phyloP scores from a whole-genome alignment of 2,329 filamentous ascomycete species.

The Sphaerulina populicola region DNA sequence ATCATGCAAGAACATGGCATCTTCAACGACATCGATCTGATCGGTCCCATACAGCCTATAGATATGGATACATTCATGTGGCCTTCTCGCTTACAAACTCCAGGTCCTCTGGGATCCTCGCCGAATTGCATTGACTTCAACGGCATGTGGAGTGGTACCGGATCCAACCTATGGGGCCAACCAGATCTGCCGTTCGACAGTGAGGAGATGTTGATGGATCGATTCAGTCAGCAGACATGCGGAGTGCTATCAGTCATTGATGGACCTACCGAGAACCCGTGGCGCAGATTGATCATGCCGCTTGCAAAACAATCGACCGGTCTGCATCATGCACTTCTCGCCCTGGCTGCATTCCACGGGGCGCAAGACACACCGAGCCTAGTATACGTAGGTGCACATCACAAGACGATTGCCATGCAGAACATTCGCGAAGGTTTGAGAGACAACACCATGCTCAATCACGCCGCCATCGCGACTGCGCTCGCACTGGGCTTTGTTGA shows the following conservation, averaged over 20 bases:
- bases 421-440: slow-evolving; percentile 51
- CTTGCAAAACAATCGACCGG: slow-evolving; percentile 56
- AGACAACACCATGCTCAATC: slow-evolving; percentile 51
- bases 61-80: slow-evolving; percentile 13
- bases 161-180: slow-evolving; percentile 14
- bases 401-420: slow-evolving; percentile 58
- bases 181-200: slow-evolving; percentile 32
- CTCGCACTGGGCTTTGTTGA: slow-evolving; percentile 61
- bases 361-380: slow-evolving; percentile 51
- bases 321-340: slow-evolving; percentile 59
- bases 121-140: background rate
- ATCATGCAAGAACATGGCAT: slow-evolving; percentile 14
- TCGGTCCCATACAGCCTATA: slow-evolving; percentile 14
- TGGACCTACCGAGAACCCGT: slow-evolving; percentile 60
- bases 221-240: slow-evolving; percentile 59
- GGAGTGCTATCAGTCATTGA: slow-evolving; percentile 65
- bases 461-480: slow-evolving; percentile 62
- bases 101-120: slow-evolving; percentile 6
- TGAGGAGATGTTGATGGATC: slow-evolving; percentile 53
- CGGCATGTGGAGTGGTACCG: slow-evolving; percentile 2
- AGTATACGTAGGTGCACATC: slow-evolving; percentile 56
- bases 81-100: slow-evolving; percentile 17
- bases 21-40: slow-evolving; percentile 17
- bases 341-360: slow-evolving; percentile 62
- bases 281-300: slow-evolving; percentile 63